Base-by-base conservation (phyloP, 2,329 filamentous ascomycete genomes). In the Cytospora paraplurivora region DNA sequence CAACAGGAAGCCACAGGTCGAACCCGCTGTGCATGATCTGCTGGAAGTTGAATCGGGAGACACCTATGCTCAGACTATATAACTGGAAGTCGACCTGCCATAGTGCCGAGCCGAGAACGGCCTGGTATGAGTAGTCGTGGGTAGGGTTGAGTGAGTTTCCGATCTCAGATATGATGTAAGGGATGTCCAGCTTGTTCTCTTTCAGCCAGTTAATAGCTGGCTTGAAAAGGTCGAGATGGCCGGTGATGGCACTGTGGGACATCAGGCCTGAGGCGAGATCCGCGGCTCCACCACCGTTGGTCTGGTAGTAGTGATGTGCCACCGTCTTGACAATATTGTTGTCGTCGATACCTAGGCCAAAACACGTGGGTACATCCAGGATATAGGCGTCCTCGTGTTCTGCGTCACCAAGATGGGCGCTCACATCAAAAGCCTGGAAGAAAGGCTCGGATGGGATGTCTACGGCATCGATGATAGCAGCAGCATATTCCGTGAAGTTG, bases 1-100 rank as follows among this genome's bases (percentile, higher is more conserved):
- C 69, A 33, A 71, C 70, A 5, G 73, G 72, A 3, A 74, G 66
- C 73, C 73, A 75, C 10, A 75, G 44, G 58, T 66, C 64, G 55
- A 62, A 66, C 3, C 64, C 64, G 4, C 71, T 68, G 65, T 73
- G 74, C 75, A 76, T 75, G 61, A 75, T 74, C 64, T 76, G 74
- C 69, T 77, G 74, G 62, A 74, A 75, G 66, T 77, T 73, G 68
- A 77, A 74, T 17, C 75, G 71, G 10, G 67, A 63, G 33, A 76
- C 64, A 52, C 75, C 75, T n/a, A 76, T 70, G 41, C 63, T 67
- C 66, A 76, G 72, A 54, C 66, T 62, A 61, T 76, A 76, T 1
- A 77, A 69, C 64, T 76, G 76, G 67, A 75, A 74, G 59, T 76
- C 75, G 15, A 75, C 72, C 63, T 74, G 73, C 75, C 75, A 76